These are phyloP conservation scores for Russula sp. DNA, from an alignment of 768 basidiomycete genomes.

Conservation along the genomic window DNA sequence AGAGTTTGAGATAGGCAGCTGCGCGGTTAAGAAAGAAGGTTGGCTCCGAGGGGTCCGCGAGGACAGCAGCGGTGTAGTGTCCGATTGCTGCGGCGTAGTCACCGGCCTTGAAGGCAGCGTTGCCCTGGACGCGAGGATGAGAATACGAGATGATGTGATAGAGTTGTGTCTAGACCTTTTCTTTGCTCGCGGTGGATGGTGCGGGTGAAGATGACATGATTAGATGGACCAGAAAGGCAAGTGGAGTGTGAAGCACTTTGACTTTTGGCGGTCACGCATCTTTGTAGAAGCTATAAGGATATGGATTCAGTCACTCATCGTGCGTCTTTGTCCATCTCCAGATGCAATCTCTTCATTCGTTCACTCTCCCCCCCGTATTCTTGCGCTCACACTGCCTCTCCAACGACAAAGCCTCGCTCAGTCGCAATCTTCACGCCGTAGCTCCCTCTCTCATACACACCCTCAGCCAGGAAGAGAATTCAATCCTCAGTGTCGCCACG, in stretches of 20 bases:
- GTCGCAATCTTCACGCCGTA: slow-evolving; percentile 19
- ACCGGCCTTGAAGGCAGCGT: slow-evolving; percentile 77
- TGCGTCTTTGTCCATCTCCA: too few relatives aligned
- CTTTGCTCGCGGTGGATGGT: neutral
- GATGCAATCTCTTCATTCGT: slow-evolving; percentile 15
- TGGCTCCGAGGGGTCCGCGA: slow-evolving; percentile 66
- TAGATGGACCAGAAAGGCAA: neutral
- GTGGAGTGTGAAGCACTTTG: neutral
- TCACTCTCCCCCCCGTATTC: slow-evolving; percentile 21
- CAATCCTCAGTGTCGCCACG: slow-evolving; percentile 23
- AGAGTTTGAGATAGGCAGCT: slow-evolving; percentile 89
- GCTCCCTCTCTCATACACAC: slow-evolving; percentile 22
- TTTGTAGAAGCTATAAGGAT: neutral
- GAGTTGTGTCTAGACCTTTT: neutral
- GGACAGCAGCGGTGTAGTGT: slow-evolving; percentile 78
- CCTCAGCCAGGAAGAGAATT: slow-evolving; percentile 23
- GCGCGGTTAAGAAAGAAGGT: slow-evolving; percentile 86
- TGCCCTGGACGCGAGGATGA: slow-evolving; percentile 60
- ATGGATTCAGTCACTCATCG: slow-evolving; percentile 12
- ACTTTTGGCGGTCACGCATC: neutral
- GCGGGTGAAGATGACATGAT: neutral
- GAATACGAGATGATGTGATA: neutral
- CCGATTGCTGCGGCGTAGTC: slow-evolving; percentile 79
- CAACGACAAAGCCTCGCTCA: slow-evolving; percentile 24
- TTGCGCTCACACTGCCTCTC: neutral